Conservation (phyloP, 176 grass and related monocot genomes). For the Zea mays region Zm-B73-REFERENCE-NAM-5.0 NC_050100.1:209977001-209977500, state of each 20-base stretch:
- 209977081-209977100: neutral
- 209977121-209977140: constrained; percentile 33
- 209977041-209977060: neutral
- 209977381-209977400: constrained; percentile 12
- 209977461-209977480: constrained; percentile 41
- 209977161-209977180: constrained; percentile 27
- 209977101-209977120: neutral
- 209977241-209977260: constrained; percentile 35
- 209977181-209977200: constrained; percentile 18
- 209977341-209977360: neutral
- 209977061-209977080: neutral
- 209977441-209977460: constrained; percentile 23
- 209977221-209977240: neutral
- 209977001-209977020: constrained; percentile 7
- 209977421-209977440: neutral
- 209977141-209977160: neutral
- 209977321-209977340: constrained; percentile 7
- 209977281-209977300: constrained; percentile 17
- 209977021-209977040: constrained; percentile 35
- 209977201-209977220: constrained; percentile 15
- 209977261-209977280: constrained; percentile 28
- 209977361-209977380: neutral
- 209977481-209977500: constrained; percentile 35
- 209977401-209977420: neutral
- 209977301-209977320: constrained; percentile 27